phyloP scores from a whole-genome alignment of 139 green algal species.

The Chlamydomonas schloesseri region DNA sequence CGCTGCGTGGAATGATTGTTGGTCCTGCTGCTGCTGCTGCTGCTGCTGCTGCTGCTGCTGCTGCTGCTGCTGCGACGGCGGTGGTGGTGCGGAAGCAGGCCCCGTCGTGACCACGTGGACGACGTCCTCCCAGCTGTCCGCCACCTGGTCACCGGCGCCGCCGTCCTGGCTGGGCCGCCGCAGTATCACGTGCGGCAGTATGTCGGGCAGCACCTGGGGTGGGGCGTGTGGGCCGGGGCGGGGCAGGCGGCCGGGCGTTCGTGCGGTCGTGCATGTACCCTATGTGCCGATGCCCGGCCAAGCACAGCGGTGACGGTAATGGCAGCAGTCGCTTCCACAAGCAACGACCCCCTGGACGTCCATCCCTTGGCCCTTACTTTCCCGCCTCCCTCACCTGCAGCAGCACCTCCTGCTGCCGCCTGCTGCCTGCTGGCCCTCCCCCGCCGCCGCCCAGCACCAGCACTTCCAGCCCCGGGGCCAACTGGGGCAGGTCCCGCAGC shows the following conservation, averaged over 20 bases:
- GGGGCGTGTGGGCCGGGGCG: neutral
- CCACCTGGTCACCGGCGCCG: neutral
- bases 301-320: neutral
- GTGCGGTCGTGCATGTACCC: neutral
- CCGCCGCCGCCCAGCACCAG: constrained; percentile 7
- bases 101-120: neutral
- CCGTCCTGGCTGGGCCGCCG: neutral
- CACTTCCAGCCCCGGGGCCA: constrained; percentile 16
- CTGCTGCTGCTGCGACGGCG: no score
- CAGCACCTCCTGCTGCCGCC: neutral
- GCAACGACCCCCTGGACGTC: no score
- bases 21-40: neutral
- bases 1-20: no score
- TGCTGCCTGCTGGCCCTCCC: no score
- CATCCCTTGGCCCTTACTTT: neutral
- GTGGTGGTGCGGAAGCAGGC: neutral
- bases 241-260: neutral
- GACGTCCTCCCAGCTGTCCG: constrained; percentile 33
- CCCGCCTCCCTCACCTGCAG: neutral
- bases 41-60: neutral
- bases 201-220: constrained; percentile 12
- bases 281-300: neutral
- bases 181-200: constrained; percentile 11
- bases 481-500: constrained; percentile 9
- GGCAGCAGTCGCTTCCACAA: neutral